Percentiles rank a stretch among this genome's conserved stretches.
Conservation (phyloP, 805 yeast species). For the Yarrowia yakushimensis region DNA sequence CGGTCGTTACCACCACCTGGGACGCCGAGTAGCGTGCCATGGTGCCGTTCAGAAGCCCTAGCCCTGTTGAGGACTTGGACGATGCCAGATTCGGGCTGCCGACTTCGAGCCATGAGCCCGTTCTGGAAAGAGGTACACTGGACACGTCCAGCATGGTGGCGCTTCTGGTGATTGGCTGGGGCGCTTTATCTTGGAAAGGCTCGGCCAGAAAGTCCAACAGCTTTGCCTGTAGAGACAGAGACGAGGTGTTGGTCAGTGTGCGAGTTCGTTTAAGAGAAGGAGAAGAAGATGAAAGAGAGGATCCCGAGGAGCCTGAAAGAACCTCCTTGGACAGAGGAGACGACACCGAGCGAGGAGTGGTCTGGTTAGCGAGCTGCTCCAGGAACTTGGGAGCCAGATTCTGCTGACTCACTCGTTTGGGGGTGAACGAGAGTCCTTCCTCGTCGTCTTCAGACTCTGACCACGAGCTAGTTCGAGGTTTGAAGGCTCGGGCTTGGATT, state of each 20-base stretch:
- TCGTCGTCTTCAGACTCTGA: conserved; percentile 20
- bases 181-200: conserved; percentile 34
- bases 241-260: not conserved
- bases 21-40: conserved; percentile 45
- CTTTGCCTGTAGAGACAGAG: conserved; percentile 27
- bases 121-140: too few species aligned
- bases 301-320: not conserved
- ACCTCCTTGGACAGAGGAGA: not conserved
- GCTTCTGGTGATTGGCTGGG: conserved; percentile 3
- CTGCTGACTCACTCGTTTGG: conserved; percentile 10
- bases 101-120: not conserved
- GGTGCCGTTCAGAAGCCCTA: not conserved
- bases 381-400: not conserved
- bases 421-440: conserved; percentile 15
- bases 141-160: conserved; percentile 16
- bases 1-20: conserved; percentile 83
- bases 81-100: conserved; percentile 47
- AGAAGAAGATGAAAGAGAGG: not conserved
- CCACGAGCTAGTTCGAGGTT: conserved; percentile 2
- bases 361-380: not conserved
- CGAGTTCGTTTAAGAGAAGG: not conserved
- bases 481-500: not conserved
- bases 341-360: not conserved
- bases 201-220: conserved; percentile 35
- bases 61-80: conserved; percentile 46